Evolutionary conservation across 2,329 filamentous ascomycete genomes (phyloP), one percentile per base, ranked within the genome.

Genomic region (Xylaria sp.): DNA sequence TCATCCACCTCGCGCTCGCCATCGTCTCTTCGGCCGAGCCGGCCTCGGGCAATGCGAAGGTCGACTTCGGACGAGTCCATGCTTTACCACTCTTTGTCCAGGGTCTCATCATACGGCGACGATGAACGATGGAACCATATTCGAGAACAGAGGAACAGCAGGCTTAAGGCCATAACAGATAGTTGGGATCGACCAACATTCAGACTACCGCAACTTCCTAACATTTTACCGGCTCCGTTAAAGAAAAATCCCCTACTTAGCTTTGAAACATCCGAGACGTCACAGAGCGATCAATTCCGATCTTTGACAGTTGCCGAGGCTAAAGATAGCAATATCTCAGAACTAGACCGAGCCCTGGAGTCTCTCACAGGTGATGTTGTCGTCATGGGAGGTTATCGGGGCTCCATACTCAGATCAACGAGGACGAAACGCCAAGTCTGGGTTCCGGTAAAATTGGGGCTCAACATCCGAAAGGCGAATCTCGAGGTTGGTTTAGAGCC

Each of bases 401-500:
- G 95, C 3, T 97, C 94, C 0, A 86, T 98, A n/a, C 80, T 98
- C 34, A 89, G 94, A 34, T 97, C 93, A 11, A 91, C 93, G 11
- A 90, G 93, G 69, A 87, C 92, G 3, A 89, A 95, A 75, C 89
- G 93, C n/a, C 93, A 97, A 77, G 82, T 97, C 0, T 98, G 95
- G 95, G 93, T 97, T 1, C 94, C 94, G 0, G 90, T 98, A 76
- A 98, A 98, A 79, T 91, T 97, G 32, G 94, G 95, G 0, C 82
- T 98, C 59, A 97, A 97, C 74, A 88, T 98, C 69, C 90, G 94
- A 64, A 97, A 96, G 77, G 94, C 95, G 1, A 93, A 98, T 77
- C 84, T 98, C 3, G 93, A 97, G 78, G 91, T 98, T 9, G 94
- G 94, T 0, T 81, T 98, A 4, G 86, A 92, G 14, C 88, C 88